These are phyloP conservation scores for Sporothrix brunneoviolacea DNA, from an alignment of 2,329 filamentous ascomycete genomes.

Conservation along the genomic window DNA sequence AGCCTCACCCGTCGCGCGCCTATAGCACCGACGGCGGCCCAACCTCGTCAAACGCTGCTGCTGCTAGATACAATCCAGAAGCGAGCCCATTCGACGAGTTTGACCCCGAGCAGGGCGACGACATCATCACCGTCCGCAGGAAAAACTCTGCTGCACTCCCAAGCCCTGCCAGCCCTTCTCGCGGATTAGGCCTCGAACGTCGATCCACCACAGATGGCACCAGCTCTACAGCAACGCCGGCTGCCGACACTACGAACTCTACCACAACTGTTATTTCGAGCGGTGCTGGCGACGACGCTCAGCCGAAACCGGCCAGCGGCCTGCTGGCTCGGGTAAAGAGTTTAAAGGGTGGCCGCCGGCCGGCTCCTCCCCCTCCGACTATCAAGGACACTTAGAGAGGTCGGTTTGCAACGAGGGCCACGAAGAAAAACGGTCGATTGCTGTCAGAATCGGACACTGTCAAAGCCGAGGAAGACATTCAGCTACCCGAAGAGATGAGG, in stretches of 20 bases:
- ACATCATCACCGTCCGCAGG: constrained; percentile 39
- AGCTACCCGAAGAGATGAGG: too few species aligned
- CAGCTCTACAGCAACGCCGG: constrained; percentile 14
- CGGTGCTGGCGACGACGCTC: constrained; percentile 28
- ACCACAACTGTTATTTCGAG: constrained; percentile 2
- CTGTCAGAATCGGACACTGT: too few species aligned
- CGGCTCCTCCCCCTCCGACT: constrained; percentile 19
- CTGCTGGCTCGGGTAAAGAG: constrained; percentile 77
- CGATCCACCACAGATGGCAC: constrained; percentile 54
- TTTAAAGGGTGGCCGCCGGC: constrained; percentile 63
- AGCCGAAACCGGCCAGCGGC: constrained; percentile 45
- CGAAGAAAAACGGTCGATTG: too few species aligned
- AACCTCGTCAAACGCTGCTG: constrained; percentile 17
- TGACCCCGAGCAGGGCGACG: constrained; percentile 50
- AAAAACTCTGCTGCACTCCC: constrained; percentile 21
- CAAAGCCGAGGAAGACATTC: too few species aligned
- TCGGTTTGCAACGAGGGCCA: constrained; percentile 7
- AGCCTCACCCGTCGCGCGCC: constrained; percentile 38
- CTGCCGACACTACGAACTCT: not conserved
- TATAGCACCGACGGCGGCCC: constrained; percentile 21
- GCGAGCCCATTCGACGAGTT: constrained; percentile 68
- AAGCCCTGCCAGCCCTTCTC: constrained; percentile 46
- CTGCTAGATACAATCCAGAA: constrained; percentile 23
- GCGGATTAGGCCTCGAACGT: constrained; percentile 50
- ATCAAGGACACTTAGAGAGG: constrained; percentile 20